These are phyloP conservation scores for Pichia sp. DNA, from an alignment of 1,139 yeast species.

Conservation along the genomic window DNA sequence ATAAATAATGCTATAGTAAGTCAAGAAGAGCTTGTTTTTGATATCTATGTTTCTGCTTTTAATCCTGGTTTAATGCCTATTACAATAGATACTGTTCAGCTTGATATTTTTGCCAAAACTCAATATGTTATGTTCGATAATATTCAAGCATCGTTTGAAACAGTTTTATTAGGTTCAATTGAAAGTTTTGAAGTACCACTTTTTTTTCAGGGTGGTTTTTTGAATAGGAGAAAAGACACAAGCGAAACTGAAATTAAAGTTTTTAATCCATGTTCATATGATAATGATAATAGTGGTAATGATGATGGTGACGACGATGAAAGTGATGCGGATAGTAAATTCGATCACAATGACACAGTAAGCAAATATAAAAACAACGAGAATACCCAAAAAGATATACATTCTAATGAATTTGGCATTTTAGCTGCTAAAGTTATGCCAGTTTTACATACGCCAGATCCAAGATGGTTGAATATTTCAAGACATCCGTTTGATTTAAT, in stretches of 20 bases:
- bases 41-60: constrained; percentile 67
- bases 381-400: too few relatives aligned
- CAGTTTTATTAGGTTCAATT: constrained; percentile 73
- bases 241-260: constrained; percentile 68
- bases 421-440: too few relatives aligned
- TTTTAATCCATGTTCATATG: constrained; percentile 56
- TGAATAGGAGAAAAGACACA: constrained; percentile 49
- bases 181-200: constrained; percentile 64
- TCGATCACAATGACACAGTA: too few relatives aligned
- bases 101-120: constrained; percentile 85
- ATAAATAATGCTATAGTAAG: constrained; percentile 72
- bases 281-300: constrained; percentile 15
- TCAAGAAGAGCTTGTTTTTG: constrained; percentile 79
- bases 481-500: constrained; percentile 83
- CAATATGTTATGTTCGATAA: constrained; percentile 35
- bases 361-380: too few relatives aligned
- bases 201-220: constrained; percentile 70
- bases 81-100: constrained; percentile 56
- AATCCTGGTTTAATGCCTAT: constrained; percentile 84
- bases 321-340: background rate
- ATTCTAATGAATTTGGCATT: too few relatives aligned
- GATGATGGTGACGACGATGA: constrained; percentile 15
- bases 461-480: constrained; percentile 70
- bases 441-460: constrained; percentile 30
- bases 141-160: constrained; percentile 36